Evolutionary conservation across 2,329 filamentous ascomycete genomes (phyloP).

Genomic region (Fonsecaea pedrosoi): DNA sequence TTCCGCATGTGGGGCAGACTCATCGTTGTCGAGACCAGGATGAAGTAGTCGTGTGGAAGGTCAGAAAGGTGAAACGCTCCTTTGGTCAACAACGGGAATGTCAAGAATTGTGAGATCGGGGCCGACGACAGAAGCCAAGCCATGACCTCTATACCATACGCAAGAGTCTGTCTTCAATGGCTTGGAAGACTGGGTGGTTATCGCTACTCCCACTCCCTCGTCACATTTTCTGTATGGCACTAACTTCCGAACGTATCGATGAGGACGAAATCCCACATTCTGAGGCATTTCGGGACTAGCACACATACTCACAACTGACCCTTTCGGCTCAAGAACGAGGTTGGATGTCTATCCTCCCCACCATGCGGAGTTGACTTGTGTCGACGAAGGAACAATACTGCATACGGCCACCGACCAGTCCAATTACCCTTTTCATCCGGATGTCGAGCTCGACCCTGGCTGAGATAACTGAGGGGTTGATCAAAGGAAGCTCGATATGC

Average conservation of each 20-base stretch:
- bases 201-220: background rate
- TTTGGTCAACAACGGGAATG: background rate
- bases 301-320: background rate
- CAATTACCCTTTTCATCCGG: conserved; percentile 12
- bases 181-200: background rate
- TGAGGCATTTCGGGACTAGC: conserved; percentile 5
- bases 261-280: conserved; percentile 17
- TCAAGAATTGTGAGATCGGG: background rate
- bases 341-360: background rate
- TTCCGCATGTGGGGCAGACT: conserved; percentile 18
- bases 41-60: background rate
- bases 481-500: background rate
- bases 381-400: background rate
- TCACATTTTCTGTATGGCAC: background rate
- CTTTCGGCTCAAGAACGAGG: background rate
- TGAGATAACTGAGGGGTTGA: background rate
- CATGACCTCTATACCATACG: background rate
- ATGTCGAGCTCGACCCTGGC: background rate
- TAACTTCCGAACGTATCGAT: background rate
- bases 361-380: conserved; percentile 5
- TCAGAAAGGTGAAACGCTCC: background rate
- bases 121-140: conserved; percentile 4
- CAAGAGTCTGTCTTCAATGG: background rate
- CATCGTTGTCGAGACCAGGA: background rate
- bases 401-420: background rate